Percentiles rank a stretch among this genome's conserved stretches.
Conservation (phyloP, 768 basidiomycete genomes). For the Pulveroboletus sp. region DNA sequence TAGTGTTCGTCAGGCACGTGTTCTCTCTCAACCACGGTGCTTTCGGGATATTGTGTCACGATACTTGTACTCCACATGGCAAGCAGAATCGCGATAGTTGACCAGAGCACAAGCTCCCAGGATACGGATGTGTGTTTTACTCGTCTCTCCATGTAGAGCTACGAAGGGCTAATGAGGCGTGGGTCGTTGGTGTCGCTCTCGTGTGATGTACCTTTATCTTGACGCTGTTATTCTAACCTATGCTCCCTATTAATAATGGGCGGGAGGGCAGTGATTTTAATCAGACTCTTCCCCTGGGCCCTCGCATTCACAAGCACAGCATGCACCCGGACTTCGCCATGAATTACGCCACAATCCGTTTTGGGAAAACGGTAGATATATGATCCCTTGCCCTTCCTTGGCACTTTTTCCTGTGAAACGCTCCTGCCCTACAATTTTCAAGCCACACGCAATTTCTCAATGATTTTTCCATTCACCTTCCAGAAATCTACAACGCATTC, state of each 20-base stretch:
- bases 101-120: conserved; percentile 25
- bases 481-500: conserved; percentile 1
- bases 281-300: neutral
- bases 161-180: neutral
- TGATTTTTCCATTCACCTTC: neutral
- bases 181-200: neutral
- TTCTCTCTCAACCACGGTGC: neutral
- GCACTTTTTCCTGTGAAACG: neutral
- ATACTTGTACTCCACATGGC: conserved; percentile 20
- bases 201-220: conserved; percentile 8
- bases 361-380: conserved; percentile 5
- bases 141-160: conserved; percentile 11
- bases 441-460: neutral
- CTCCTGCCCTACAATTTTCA: neutral
- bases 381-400: neutral
- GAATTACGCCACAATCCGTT: neutral
- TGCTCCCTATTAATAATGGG: neutral
- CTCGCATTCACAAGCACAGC: conserved; percentile 6
- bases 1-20: conserved; percentile 5
- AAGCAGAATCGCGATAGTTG: conserved; percentile 14
- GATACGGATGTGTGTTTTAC: conserved; percentile 2
- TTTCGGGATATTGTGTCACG: neutral
- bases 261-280: neutral
- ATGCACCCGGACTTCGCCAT: neutral
- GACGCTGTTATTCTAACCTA: neutral